Evolutionary conservation across 345 rosid genomes (phyloP).

Genomic region (Carallia brachiata): DNA sequence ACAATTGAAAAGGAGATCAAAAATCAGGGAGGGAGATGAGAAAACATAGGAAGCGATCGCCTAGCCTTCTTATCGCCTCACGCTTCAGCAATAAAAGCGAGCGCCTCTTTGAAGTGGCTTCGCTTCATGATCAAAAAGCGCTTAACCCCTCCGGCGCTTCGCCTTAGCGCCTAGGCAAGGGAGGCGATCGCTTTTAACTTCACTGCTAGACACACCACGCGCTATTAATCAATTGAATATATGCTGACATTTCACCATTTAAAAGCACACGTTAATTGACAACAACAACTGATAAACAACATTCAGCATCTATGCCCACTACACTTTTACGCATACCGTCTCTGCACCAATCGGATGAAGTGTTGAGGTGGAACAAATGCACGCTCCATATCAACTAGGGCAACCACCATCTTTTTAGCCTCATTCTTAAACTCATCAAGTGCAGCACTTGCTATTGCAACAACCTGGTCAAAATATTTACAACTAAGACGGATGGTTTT

Average conservation of each 20-base stretch:
- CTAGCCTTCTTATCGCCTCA: no score
- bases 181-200: no score
- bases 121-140: no score
- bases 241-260: neutral
- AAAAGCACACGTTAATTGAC: slow-evolving; percentile 1
- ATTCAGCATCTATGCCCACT: neutral
- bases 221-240: neutral
- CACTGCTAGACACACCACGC: neutral
- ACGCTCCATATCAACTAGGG: slow-evolving; percentile 99
- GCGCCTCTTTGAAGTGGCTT: no score
- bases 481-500: neutral
- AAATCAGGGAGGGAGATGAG: no score
- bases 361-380: slow-evolving; percentile 99
- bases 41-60: no score
- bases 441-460: slow-evolving; percentile 85
- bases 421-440: slow-evolving; percentile 91
- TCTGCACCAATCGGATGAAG: slow-evolving; percentile 93
- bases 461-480: slow-evolving; percentile 53
- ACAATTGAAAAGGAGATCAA: no score
- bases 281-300: neutral
- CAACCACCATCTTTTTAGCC: slow-evolving; percentile 94
- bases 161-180: no score
- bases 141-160: no score
- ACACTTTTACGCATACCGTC: slow-evolving; percentile 54
- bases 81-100: no score